Percentiles rank a stretch among this genome's conserved stretches.
These are phyloP conservation scores for Parachlorella kessleri DNA, from an alignment of 139 green algal species.

Conservation along the genomic window DNA sequence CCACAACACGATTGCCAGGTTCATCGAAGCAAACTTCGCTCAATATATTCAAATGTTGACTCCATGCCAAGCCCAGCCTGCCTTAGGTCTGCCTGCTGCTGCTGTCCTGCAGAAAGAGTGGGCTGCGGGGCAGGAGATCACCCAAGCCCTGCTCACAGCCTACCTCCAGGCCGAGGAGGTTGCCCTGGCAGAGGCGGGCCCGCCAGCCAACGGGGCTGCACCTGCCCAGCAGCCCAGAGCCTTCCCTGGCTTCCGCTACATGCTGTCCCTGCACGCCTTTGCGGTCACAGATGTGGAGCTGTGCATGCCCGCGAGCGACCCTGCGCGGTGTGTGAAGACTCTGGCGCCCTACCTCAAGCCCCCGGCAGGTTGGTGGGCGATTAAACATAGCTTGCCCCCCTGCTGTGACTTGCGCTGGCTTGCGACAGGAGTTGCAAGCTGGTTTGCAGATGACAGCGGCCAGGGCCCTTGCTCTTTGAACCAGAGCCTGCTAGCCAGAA, in stretches of 20 bases:
- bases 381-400: too few relatives aligned
- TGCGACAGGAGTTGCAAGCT: too few relatives aligned
- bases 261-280: constrained; percentile 84
- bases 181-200: not conserved
- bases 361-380: not conserved
- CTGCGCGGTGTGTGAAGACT: constrained; percentile 51
- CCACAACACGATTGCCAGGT: too few relatives aligned
- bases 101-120: constrained; percentile 11
- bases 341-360: constrained; percentile 78
- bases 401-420: too few relatives aligned
- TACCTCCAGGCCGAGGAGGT: constrained; percentile 54
- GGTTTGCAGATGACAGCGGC: too few relatives aligned
- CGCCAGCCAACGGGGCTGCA: not conserved
- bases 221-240: not conserved
- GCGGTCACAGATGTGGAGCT: constrained; percentile 57
- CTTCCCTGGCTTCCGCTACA: constrained; percentile 12
- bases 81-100: too few relatives aligned
- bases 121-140: constrained; percentile 42
- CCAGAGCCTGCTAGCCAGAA: too few relatives aligned
- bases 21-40: too few relatives aligned
- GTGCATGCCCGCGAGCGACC: constrained; percentile 56
- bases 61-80: too few relatives aligned
- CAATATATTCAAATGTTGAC: too few relatives aligned
- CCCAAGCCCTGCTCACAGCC: constrained; percentile 58
- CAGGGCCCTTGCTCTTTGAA: too few relatives aligned